phyloP scores from a whole-genome alignment of 352 stramenopile genomes.

The Peronospora belbahrii region DNA sequence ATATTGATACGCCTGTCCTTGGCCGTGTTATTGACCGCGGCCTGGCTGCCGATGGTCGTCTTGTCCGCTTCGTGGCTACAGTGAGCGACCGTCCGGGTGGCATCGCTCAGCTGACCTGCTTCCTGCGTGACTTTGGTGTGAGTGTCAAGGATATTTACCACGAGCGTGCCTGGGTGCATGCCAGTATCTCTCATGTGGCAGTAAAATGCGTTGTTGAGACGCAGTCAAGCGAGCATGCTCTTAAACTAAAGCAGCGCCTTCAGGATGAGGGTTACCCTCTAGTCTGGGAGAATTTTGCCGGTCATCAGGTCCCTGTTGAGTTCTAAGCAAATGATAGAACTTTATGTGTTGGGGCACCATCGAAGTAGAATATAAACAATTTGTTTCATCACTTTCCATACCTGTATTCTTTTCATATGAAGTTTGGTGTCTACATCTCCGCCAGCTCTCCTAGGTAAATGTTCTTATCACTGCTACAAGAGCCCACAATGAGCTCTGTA shows the following conservation, averaged over 20 bases:
- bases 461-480: constrained; percentile 80
- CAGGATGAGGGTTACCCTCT: constrained; percentile 84
- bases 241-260: constrained; percentile 82
- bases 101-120: constrained; percentile 87
- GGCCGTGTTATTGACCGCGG: constrained; percentile 94
- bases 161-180: constrained; percentile 93
- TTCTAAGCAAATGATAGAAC: constrained; percentile 20
- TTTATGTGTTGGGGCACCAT: constrained; percentile 12
- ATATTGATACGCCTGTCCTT: constrained; percentile 95
- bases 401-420: neutral
- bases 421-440: constrained; percentile 27
- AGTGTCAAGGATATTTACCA: constrained; percentile 98
- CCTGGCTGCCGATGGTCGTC: constrained; percentile 92
- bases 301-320: constrained; percentile 20
- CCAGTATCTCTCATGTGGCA: constrained; percentile 91
- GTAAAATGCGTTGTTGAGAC: constrained; percentile 96
- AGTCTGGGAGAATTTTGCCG: constrained; percentile 57
- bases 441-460: constrained; percentile 79
- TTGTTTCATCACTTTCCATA: constrained; percentile 15
- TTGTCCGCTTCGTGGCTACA: constrained; percentile 94
- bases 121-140: constrained; percentile 85
- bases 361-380: constrained; percentile 28
- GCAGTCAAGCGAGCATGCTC: constrained; percentile 88
- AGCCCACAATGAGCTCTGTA: constrained; percentile 76
- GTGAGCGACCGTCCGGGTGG: constrained; percentile 94